These are phyloP conservation scores for Parachaetomium inaequale DNA, from an alignment of 495 filamentous ascomycete genomes.

Conservation along the genomic window DNA sequence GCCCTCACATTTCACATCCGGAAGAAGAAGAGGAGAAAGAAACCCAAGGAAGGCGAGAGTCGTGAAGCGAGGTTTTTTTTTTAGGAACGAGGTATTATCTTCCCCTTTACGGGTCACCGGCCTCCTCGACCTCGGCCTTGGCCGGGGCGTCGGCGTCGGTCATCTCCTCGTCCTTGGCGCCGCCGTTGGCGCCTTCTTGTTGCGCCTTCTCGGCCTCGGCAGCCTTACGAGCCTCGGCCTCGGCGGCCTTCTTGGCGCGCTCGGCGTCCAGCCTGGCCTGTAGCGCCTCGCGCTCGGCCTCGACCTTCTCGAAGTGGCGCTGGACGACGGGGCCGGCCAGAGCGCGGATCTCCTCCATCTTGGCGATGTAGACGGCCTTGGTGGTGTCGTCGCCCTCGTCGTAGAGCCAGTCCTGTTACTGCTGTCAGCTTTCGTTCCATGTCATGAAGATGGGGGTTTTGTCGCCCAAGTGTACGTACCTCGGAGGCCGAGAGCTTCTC, in stretches of 20 bases:
- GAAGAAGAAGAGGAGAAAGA: constrained; percentile 14
- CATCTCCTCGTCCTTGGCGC: constrained; percentile 54
- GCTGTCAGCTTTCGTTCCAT: background rate
- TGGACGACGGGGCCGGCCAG: constrained; percentile 88
- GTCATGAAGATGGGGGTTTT: background rate
- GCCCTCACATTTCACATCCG: constrained; percentile 9
- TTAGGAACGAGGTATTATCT: constrained; percentile 2
- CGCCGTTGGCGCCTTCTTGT: constrained; percentile 32
- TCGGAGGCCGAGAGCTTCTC: constrained; percentile 76
- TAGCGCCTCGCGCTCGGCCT: constrained; percentile 78
- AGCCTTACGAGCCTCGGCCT: constrained; percentile 55
- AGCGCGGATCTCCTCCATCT: constrained; percentile 93
- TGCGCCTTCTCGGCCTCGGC: constrained; percentile 44
- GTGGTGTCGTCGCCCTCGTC: constrained; percentile 94
- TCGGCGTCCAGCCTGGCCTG: constrained; percentile 77
- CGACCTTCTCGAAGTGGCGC: constrained; percentile 89
- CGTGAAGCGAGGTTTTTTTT: background rate
- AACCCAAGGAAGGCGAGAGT: background rate
- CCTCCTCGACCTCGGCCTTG: constrained; percentile 45
- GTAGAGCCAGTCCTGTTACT: constrained; percentile 88
- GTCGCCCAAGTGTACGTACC: constrained; percentile 58
- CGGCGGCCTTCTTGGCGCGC: constrained; percentile 70
- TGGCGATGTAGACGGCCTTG: constrained; percentile 87
- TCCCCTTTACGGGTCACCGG: constrained; percentile 25
- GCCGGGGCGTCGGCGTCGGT: constrained; percentile 49